phyloP scores from a whole-genome alignment of 176 grass and related monocot species.

The Oryza australiensis region DNA sequence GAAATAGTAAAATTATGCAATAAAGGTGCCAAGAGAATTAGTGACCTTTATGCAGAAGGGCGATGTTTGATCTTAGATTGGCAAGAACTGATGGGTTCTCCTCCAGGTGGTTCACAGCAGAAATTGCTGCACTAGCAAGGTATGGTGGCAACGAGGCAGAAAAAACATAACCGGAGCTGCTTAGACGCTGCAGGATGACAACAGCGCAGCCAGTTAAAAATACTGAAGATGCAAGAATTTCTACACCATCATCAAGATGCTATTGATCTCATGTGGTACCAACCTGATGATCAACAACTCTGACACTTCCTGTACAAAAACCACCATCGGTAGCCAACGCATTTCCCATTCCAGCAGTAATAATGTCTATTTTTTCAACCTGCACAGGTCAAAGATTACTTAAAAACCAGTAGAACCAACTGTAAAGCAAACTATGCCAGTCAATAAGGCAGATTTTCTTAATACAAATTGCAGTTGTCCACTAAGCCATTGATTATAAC shows the following conservation, averaged over 20 bases:
- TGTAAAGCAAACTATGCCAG: neutral
- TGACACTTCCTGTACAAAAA: conserved; percentile 57
- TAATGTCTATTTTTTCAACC: conserved; percentile 68
- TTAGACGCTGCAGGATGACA: conserved; percentile 50
- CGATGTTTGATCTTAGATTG: conserved; percentile 44
- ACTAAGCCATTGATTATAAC: neutral
- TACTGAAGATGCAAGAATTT: neutral
- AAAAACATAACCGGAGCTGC: conserved; percentile 63
- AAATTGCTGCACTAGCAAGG: conserved; percentile 55
- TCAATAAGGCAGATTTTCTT: neutral
- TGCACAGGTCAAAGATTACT: conserved; percentile 11
- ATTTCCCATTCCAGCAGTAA: conserved; percentile 66
- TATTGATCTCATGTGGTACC: neutral
- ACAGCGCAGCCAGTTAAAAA: neutral
- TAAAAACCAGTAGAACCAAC: neutral
- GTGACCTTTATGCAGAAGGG: conserved; percentile 44
- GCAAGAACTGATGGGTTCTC: conserved; percentile 47
- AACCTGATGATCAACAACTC: conserved; percentile 73
- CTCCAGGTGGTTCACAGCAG: conserved; percentile 59
- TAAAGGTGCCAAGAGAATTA: neutral
- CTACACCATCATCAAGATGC: neutral
- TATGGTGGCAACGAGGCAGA: conserved; percentile 64
- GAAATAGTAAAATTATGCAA: neutral
- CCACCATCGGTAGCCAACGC: conserved; percentile 56
- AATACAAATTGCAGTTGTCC: neutral